A percentile compares a stretch with the other conserved stretches of the same genome.
Conservation (phyloP, 1,284 basidiomycete species). For the Phellopilus nigrolimitatus region DNA sequence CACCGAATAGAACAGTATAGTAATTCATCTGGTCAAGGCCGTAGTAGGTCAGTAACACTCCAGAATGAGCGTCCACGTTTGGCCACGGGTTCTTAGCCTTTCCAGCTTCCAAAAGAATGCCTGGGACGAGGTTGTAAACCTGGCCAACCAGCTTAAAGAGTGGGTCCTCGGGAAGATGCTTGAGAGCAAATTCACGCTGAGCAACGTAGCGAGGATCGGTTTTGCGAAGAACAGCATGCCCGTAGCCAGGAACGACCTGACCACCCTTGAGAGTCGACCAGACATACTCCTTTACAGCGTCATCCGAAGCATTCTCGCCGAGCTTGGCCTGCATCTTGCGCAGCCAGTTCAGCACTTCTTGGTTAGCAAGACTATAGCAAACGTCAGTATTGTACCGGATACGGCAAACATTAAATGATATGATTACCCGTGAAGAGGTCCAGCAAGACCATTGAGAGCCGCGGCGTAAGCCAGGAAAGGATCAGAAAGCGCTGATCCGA, state of each 20-base stretch:
- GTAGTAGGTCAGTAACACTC: slow-evolving; percentile 89
- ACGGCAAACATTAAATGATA: slow-evolving; percentile 44
- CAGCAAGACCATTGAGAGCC: slow-evolving; percentile 93
- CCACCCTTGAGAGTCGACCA: slow-evolving; percentile 90
- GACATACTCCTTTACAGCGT: slow-evolving; percentile 87
- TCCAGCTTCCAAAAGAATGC: slow-evolving; percentile 89
- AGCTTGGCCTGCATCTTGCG: slow-evolving; percentile 86
- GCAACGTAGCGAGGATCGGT: slow-evolving; percentile 97
- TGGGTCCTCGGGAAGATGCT: slow-evolving; percentile 83
- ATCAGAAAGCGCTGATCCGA: slow-evolving; percentile 96
- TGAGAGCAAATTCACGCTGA: slow-evolving; percentile 89
- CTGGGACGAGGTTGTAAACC: slow-evolving; percentile 90
- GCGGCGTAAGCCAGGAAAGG: slow-evolving; percentile 96
- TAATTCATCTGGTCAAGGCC: slow-evolving; percentile 87
- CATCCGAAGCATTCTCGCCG: slow-evolving; percentile 77
- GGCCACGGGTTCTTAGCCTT: slow-evolving; percentile 94
- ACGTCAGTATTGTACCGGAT: neutral
- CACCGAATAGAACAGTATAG: slow-evolving; percentile 97
- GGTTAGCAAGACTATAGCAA: slow-evolving; percentile 72
- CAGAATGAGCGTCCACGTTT: slow-evolving; percentile 97
- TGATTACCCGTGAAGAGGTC: slow-evolving; percentile 81
- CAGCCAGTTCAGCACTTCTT: slow-evolving; percentile 90
- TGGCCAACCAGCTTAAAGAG: slow-evolving; percentile 92
- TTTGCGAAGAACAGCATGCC: slow-evolving; percentile 95
- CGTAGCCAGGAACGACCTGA: slow-evolving; percentile 92